phyloP scores from a whole-genome alignment of 1,284 basidiomycete genomes.

The Pisolithus thermaeus region DNA sequence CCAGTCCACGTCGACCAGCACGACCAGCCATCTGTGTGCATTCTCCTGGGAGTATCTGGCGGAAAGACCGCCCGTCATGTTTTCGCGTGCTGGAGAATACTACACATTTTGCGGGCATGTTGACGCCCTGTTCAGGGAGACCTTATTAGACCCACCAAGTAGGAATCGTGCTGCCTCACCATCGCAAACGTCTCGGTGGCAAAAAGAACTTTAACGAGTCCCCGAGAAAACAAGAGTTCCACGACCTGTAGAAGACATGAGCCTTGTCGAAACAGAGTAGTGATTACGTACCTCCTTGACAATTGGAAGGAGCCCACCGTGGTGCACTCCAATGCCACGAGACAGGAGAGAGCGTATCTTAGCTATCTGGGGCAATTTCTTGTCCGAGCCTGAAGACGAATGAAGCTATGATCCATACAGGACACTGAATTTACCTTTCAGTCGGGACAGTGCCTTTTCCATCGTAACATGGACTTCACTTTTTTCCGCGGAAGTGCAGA shows the following conservation, averaged over 20 bases:
- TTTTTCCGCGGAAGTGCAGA: slow-evolving; percentile 86
- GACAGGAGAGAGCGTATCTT: slow-evolving; percentile 89
- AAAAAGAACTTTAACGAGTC: slow-evolving; percentile 95
- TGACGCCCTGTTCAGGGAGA: slow-evolving; percentile 70
- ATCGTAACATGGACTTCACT: slow-evolving; percentile 95
- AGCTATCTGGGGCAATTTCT: slow-evolving; percentile 90
- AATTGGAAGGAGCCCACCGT: slow-evolving; percentile 93
- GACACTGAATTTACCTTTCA: slow-evolving; percentile 66
- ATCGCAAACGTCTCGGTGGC: slow-evolving; percentile 99
- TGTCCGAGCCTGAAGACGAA: slow-evolving; percentile 69
- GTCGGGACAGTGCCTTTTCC: slow-evolving; percentile 84
- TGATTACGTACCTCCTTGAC: slow-evolving; percentile 82
- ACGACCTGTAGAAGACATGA: slow-evolving; percentile 61
- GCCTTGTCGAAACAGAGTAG: neutral
- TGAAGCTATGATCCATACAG: slow-evolving; percentile 7
- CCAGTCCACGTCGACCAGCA: slow-evolving; percentile 92
- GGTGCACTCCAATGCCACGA: slow-evolving; percentile 95
- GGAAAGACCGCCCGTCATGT: slow-evolving; percentile 91
- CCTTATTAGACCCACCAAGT: slow-evolving; percentile 6
- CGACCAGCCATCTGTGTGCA: slow-evolving; percentile 99
- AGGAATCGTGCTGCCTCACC: slow-evolving; percentile 43
- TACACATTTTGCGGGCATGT: slow-evolving; percentile 98
- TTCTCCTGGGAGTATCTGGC: slow-evolving; percentile 85
- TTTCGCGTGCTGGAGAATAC: slow-evolving; percentile 96
- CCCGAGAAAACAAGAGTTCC: slow-evolving; percentile 93